These are phyloP conservation scores for Aspergillus japonicus DNA, from an alignment of 2,329 filamentous ascomycete species.

Conservation along the genomic window DNA sequence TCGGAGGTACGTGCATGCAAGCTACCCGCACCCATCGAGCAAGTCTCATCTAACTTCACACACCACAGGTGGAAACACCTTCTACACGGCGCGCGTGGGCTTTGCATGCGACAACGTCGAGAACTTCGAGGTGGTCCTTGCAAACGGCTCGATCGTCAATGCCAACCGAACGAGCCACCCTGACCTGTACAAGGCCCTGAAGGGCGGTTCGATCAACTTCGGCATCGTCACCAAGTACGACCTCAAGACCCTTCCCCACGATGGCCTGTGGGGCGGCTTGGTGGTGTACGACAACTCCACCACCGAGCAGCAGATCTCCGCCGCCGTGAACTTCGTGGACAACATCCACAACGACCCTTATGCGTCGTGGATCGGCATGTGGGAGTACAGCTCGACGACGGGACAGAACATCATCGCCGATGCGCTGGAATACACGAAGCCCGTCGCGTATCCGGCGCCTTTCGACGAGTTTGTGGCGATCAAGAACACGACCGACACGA, in stretches of 20 bases:
- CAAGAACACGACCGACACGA: constrained; percentile 16
- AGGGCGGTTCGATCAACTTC: constrained; percentile 59
- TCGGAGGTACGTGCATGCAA: constrained; percentile 16
- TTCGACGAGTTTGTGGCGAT: constrained; percentile 15
- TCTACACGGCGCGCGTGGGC: constrained; percentile 48
- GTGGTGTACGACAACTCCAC: constrained; percentile 17
- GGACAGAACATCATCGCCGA: constrained; percentile 12
- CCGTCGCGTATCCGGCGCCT: constrained; percentile 12
- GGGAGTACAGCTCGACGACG: constrained; percentile 31
- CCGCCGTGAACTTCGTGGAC: constrained; percentile 20
- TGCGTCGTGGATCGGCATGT: constrained; percentile 39
- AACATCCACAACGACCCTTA: constrained; percentile 22
- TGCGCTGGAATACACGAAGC: constrained; percentile 6
- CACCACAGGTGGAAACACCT: constrained; percentile 45
- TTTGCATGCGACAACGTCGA: constrained; percentile 52
- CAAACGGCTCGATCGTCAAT: constrained; percentile 49
- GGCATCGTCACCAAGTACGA: constrained; percentile 39
- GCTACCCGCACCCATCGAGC: not conserved
- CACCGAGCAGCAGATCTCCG: constrained; percentile 18
- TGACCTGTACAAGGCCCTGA: constrained; percentile 55
- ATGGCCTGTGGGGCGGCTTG: constrained; percentile 26
- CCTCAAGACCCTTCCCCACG: constrained; percentile 17
- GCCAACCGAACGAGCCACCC: constrained; percentile 44
- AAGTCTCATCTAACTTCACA: not conserved
- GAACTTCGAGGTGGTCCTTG: constrained; percentile 54